Percentiles rank a stretch among this genome's conserved stretches.
phyloP scores from a whole-genome alignment of 306 rosid species.

The Vicia faba region DNA sequence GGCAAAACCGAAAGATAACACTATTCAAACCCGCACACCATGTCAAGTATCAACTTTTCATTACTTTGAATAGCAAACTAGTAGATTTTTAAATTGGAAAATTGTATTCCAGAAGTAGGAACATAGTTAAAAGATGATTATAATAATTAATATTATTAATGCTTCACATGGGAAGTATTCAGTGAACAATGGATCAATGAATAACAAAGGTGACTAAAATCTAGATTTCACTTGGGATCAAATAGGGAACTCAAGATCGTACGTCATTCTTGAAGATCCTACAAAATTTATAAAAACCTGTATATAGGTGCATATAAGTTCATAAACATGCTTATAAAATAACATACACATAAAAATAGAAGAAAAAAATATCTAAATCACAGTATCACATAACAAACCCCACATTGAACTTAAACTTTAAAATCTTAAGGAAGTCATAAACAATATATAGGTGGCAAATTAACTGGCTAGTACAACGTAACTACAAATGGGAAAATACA shows the following conservation, averaged over 20 bases:
- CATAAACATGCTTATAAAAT: background rate
- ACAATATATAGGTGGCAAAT: too few species aligned
- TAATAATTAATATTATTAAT: too few species aligned
- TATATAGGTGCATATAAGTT: too few species aligned
- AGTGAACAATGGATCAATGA: background rate
- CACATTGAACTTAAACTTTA: background rate
- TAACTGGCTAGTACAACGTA: too few species aligned
- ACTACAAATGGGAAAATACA: background rate
- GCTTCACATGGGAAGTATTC: too few species aligned
- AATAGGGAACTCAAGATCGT: background rate
- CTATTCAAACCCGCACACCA: background rate
- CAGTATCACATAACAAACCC: background rate
- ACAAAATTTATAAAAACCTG: too few species aligned
- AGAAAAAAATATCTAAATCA: background rate
- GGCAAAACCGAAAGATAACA: background rate
- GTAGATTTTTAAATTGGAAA: background rate
- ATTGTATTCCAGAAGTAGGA: background rate
- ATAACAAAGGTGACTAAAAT: background rate
- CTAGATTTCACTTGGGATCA: background rate
- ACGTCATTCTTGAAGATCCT: background rate
- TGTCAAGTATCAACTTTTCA: background rate
- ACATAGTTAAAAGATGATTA: background rate
- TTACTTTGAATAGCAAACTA: background rate
- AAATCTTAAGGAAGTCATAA: too few species aligned
- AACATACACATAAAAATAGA: too few species aligned